These are phyloP conservation scores for Mucor ambiguus DNA, from an alignment of 371 early-diverging fungal species.

Conservation along the genomic window DNA sequence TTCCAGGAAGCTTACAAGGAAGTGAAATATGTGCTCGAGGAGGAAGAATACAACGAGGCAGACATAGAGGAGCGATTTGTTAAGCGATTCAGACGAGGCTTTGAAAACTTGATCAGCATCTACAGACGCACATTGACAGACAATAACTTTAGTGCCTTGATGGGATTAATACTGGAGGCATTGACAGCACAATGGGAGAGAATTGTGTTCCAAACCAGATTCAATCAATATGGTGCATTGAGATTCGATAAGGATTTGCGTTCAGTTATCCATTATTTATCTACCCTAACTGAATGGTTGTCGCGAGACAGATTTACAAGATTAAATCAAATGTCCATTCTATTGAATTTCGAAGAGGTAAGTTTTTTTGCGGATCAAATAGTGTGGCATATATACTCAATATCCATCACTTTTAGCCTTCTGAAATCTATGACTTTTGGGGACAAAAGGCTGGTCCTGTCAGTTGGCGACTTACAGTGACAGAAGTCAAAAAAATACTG, in stretches of 20 bases:
- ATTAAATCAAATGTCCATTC: conserved; percentile 78
- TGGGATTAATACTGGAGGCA: conserved; percentile 64
- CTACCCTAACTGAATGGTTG: conserved; percentile 63
- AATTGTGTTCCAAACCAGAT: conserved; percentile 81
- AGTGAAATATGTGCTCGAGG: conserved; percentile 85
- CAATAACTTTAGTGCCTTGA: conserved; percentile 66
- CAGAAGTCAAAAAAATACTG: conserved; percentile 65
- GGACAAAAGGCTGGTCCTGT: conserved; percentile 64
- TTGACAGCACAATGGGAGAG: conserved; percentile 85
- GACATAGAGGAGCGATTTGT: conserved; percentile 79
- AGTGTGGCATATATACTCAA: background rate
- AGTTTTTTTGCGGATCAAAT: background rate
- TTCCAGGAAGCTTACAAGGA: conserved; percentile 83
- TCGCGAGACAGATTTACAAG: conserved; percentile 78
- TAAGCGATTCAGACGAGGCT: conserved; percentile 72
- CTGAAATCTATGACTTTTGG: conserved; percentile 75
- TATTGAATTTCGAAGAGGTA: conserved; percentile 80
- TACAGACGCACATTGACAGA: conserved; percentile 61
- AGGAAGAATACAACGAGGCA: conserved; percentile 89
- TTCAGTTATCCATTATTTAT: conserved; percentile 69
- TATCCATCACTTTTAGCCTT: conserved; percentile 35
- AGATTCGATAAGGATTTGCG: conserved; percentile 91
- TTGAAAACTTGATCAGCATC: conserved; percentile 56
- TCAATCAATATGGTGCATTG: conserved; percentile 83
- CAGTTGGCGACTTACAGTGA: conserved; percentile 67